Evolutionary conservation across 129 eudicot genomes (phyloP).

Genomic region (Tagetes patula): DNA sequence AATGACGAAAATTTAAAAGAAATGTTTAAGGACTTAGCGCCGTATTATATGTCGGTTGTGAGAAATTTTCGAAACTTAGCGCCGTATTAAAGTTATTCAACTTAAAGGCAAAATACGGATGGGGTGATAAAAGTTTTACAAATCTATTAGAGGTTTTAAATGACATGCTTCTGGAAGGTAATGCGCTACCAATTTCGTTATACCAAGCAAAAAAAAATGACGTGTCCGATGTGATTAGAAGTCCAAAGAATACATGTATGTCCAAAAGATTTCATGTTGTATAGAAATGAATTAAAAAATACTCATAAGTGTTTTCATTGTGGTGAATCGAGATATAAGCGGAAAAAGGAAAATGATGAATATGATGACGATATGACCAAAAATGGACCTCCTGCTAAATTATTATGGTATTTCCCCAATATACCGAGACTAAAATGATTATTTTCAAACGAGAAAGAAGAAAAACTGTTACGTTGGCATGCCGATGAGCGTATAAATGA

Average conservation of each 20-base stretch:
- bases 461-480: background rate
- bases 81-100: no score
- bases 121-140: no score
- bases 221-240: background rate
- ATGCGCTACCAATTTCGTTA: no score
- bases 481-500: background rate
- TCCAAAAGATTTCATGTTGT: background rate
- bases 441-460: background rate
- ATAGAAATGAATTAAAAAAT: background rate
- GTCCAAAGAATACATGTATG: background rate
- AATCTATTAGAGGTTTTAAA: background rate
- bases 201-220: background rate
- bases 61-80: background rate
- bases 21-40: background rate
- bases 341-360: background rate
- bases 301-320: background rate
- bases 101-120: no score
- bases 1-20: no score
- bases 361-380: no score
- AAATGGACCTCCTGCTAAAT: background rate
- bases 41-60: background rate
- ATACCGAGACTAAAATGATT: no score
- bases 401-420: background rate
- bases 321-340: background rate
- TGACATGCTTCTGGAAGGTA: background rate